Base-by-base conservation (phyloP, 495 filamentous ascomycete genomes). In the Aspergillus sparsus region DNA sequence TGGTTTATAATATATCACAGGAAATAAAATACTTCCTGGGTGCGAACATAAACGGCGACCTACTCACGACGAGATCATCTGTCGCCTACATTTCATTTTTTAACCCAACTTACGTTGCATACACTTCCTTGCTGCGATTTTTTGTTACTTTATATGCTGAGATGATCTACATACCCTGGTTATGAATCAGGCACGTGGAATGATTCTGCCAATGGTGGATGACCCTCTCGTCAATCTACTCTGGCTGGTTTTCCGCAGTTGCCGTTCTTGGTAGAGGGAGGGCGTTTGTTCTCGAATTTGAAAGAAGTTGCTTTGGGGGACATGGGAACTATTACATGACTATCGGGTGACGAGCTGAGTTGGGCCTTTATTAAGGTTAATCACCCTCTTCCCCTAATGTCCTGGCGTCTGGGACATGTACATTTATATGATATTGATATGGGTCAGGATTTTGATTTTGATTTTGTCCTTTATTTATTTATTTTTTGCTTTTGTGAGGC, bases 91-190 rank as follows among this genome's bases (percentile, higher is more conserved):
- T 53, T 31, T 54, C 49, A 34, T 16, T 11, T 50, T 33, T 53
- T 54, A 16, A 15, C 34, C 21, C 45, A n/a, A 44, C 46, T 15
- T 13, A 53, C n/a, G n/a, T 42, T 45, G 34, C 50, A 49, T 66
- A 58, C 33, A 57, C 21, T 27, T 27, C 3, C 21, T 27, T 27
- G 21, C 62, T 65, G 52, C 44, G 35, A 52, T 64, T 61, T 53
- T 54, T 34, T 61, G 60, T 62, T 62, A 44, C 10, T 60, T 70
- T 67, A 70, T 67, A 65, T 64, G 62, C 62, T 49, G 64, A 62
- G 53, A 67, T 57, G 64, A 70, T 64, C 59, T 67, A 67, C 64
- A 67, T 63, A 67, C 42, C 44, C 47, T 62, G 50, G 56, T 64
- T 53, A 58, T 51, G 52, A 63, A 50, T 42, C 42, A 54, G 59